phyloP scores from a whole-genome alignment of 1,284 basidiomycete species.

The Waitea zeae region DNA sequence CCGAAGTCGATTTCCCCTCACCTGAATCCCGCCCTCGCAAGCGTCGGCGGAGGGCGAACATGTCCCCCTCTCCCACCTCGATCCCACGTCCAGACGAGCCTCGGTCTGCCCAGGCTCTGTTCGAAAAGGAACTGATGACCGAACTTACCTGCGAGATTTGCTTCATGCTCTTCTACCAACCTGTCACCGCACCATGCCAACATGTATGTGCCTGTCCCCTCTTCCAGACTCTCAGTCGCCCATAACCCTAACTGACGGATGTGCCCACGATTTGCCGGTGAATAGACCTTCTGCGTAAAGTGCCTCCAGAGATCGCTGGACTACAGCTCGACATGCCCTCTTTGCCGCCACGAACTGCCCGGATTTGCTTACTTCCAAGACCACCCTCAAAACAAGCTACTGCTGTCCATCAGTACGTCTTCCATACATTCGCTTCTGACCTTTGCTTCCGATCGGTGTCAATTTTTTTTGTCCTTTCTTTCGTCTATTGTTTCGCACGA shows the following conservation, averaged over 20 bases:
- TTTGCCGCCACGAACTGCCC: constrained; percentile 70
- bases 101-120: constrained; percentile 17
- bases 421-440: no score
- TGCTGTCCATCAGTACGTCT: constrained; percentile 58
- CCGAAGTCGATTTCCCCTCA: no score
- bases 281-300: constrained; percentile 75
- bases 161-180: constrained; percentile 68
- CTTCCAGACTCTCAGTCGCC: constrained; percentile 3
- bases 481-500: no score
- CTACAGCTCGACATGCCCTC: constrained; percentile 67
- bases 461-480: no score
- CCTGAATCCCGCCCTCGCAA: constrained; percentile 5
- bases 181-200: constrained; percentile 86
- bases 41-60: constrained; percentile 8
- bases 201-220: constrained; percentile 42
- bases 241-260: no score
- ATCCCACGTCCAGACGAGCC: constrained; percentile 12
- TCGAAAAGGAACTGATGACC: constrained; percentile 54
- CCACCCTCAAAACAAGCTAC: constrained; percentile 49
- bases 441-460: no score
- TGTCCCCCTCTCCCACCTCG: constrained; percentile 13
- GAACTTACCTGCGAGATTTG: constrained; percentile 88
- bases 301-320: constrained; percentile 85
- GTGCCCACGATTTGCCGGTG: background rate
- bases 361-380: constrained; percentile 70